Evolutionary conservation across 768 basidiomycete genomes (phyloP).

Genomic region (Leccinellum rugosiceps): DNA sequence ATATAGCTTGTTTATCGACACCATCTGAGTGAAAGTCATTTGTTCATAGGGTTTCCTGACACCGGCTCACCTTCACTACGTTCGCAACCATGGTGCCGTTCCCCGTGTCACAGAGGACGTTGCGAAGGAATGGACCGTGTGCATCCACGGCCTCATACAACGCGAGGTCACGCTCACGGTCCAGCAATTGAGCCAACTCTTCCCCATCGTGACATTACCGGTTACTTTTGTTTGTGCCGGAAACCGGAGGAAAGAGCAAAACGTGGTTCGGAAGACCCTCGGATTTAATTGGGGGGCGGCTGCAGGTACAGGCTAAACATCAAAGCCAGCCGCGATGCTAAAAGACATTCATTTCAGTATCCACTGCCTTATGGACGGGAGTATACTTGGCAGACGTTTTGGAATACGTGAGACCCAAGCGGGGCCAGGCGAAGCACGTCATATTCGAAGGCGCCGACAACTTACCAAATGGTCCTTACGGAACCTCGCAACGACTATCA

Average conservation of each 20-base stretch:
- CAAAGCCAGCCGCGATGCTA: neutral
- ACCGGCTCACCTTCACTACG: constrained; percentile 50
- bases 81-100: constrained; percentile 63
- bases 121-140: constrained; percentile 43
- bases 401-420: constrained; percentile 39
- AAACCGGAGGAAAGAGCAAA: constrained; percentile 65
- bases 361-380: constrained; percentile 59
- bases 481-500: constrained; percentile 45
- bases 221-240: constrained; percentile 64
- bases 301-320: constrained; percentile 26
- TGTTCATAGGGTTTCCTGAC: constrained; percentile 49
- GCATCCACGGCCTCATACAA: constrained; percentile 38
- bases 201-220: constrained; percentile 54
- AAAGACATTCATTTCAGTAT: constrained; percentile 25
- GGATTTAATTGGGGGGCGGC: constrained; percentile 57
- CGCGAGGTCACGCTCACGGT: constrained; percentile 40
- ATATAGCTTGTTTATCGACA: neutral
- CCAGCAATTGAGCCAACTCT: constrained; percentile 41
- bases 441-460: constrained; percentile 58
- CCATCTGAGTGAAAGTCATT: neutral
- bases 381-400: constrained; percentile 56
- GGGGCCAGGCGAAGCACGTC: constrained; percentile 43
- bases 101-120: constrained; percentile 41
- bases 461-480: constrained; percentile 59
- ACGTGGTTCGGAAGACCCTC: constrained; percentile 52